Conservation (phyloP, 2,329 filamentous ascomycete genomes). For the Mariannaea elegans region DNA sequence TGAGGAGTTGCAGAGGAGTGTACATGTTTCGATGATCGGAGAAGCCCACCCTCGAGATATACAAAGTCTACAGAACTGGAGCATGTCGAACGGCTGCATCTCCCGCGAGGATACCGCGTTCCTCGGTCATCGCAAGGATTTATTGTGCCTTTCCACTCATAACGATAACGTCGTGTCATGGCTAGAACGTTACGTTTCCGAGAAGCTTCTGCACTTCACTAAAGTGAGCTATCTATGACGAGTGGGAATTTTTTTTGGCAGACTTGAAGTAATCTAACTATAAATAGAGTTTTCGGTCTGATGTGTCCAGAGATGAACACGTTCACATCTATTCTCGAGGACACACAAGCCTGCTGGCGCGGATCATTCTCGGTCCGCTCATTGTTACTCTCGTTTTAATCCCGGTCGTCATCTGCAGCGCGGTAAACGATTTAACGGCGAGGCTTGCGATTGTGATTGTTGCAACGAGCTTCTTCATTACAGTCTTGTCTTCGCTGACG, state of each 20-base stretch:
- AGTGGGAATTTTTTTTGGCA: too few species aligned
- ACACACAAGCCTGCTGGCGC: neutral
- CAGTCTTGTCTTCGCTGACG: neutral
- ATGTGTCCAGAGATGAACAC: neutral
- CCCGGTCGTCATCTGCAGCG: neutral
- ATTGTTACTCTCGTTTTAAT: neutral
- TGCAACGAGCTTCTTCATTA: neutral
- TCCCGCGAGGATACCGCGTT: neutral
- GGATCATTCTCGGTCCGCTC: neutral
- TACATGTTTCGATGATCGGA: neutral
- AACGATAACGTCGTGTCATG: neutral
- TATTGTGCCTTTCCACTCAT: neutral
- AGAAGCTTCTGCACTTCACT: neutral
- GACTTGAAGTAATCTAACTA: neutral
- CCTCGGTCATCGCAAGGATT: neutral
- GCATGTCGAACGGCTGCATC: neutral
- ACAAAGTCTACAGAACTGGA: neutral
- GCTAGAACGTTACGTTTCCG: neutral
- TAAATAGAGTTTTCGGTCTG: neutral
- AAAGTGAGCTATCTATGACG: neutral
- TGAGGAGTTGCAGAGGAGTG: neutral
- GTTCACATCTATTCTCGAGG: neutral
- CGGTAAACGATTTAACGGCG: neutral
- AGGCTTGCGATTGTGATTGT: neutral
- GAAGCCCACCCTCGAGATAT: neutral